These are phyloP conservation scores for Aureobasidium sp. DNA, from an alignment of 2,329 filamentous ascomycete genomes.

Conservation along the genomic window DNA sequence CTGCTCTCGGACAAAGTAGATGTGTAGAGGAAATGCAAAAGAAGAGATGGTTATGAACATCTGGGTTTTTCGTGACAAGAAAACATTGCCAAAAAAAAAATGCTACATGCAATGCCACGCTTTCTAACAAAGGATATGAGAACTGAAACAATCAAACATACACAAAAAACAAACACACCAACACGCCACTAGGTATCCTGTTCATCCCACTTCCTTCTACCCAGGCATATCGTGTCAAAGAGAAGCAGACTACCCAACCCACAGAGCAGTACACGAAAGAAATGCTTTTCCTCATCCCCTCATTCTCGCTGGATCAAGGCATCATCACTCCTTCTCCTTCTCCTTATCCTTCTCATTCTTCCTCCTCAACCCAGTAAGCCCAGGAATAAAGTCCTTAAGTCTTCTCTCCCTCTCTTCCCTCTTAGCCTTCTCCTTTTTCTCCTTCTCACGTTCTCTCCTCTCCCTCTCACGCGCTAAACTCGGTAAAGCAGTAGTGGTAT, in stretches of 20 bases:
- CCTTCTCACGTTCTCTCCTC: slow-evolving; percentile 15
- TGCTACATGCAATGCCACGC: no score
- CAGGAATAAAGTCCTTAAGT: slow-evolving; percentile 29
- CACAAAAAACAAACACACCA: background rate
- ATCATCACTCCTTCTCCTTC: slow-evolving; percentile 8
- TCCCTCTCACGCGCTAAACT: slow-evolving; percentile 24
- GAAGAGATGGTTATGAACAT: no score
- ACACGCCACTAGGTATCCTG: background rate
- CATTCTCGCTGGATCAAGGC: background rate
- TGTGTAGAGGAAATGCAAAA: no score
- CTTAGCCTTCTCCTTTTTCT: slow-evolving; percentile 22
- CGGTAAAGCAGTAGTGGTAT: slow-evolving; percentile 25
- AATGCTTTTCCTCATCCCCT: slow-evolving; percentile 7
- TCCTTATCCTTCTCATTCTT: slow-evolving; percentile 23
- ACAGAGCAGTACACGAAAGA: background rate
- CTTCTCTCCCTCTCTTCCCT: slow-evolving; percentile 31
- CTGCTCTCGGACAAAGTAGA: no score
- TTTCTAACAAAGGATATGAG: background rate
- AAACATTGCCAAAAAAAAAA: no score
- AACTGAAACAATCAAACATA: background rate
- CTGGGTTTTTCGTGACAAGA: no score
- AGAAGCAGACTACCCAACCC: background rate
- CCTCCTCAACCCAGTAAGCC: slow-evolving; percentile 16
- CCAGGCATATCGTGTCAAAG: background rate
- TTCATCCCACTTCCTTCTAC: background rate